Evolutionary conservation across 352 stramenopile species (phyloP).

Genomic region (Pythium aphanidermatum): DNA sequence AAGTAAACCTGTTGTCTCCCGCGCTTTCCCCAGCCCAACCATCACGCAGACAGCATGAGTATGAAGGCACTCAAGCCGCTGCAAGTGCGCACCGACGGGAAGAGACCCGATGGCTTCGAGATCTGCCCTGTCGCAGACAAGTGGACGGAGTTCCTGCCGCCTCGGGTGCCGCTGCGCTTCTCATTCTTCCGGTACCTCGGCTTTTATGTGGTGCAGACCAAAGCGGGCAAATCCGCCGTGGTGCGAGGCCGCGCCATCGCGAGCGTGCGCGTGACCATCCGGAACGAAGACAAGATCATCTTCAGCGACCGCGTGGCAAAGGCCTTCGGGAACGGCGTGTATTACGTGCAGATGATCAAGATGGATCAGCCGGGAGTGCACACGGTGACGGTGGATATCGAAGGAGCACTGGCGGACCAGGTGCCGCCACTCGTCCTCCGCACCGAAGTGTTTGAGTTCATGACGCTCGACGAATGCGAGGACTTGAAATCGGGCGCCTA

Average conservation of each 20-base stretch:
- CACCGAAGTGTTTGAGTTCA: slow-evolving; percentile 75
- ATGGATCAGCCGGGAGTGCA: slow-evolving; percentile 52
- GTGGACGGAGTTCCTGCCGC: slow-evolving; percentile 65
- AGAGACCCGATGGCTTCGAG: slow-evolving; percentile 49
- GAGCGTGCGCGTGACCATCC: slow-evolving; percentile 62
- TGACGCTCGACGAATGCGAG: slow-evolving; percentile 63
- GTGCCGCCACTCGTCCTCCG: slow-evolving; percentile 52
- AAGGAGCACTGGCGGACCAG: slow-evolving; percentile 42
- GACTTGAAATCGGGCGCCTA: slow-evolving; percentile 46
- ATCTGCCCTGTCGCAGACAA: slow-evolving; percentile 63
- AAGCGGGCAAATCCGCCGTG: slow-evolving; percentile 56
- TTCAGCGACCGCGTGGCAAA: slow-evolving; percentile 50
- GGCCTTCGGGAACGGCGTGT: slow-evolving; percentile 70
- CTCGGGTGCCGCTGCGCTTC: slow-evolving; percentile 61
- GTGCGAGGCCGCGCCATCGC: slow-evolving; percentile 44
- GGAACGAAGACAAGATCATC: slow-evolving; percentile 73
- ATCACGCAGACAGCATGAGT: no score
- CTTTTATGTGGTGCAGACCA: slow-evolving; percentile 64
- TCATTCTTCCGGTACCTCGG: slow-evolving; percentile 77
- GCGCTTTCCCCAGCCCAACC: no score
- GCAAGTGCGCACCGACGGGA: slow-evolving; percentile 30
- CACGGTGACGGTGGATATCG: slow-evolving; percentile 53
- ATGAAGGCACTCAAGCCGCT: slow-evolving; percentile 77
- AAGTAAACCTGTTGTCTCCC: slow-evolving; percentile 13
- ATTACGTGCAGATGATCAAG: slow-evolving; percentile 73